phyloP scores from a whole-genome alignment of 1,139 yeast genomes.

The Candida labiduridarum region DNA sequence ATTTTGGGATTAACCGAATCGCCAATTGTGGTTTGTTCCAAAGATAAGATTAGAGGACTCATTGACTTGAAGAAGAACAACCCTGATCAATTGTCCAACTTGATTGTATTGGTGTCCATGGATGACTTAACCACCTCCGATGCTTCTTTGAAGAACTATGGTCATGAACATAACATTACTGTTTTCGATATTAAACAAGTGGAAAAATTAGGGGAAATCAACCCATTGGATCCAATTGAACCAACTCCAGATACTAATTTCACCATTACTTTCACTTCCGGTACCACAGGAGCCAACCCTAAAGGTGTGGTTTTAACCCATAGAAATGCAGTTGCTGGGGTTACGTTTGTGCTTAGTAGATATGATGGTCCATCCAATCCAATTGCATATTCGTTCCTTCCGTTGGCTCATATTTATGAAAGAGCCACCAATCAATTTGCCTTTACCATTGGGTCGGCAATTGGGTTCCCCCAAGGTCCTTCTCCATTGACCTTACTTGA shows the following conservation, averaged over 20 bases:
- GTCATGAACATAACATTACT: constrained; percentile 27
- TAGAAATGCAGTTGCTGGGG: constrained; percentile 52
- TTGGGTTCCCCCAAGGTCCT: constrained; percentile 47
- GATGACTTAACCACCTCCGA: constrained; percentile 35
- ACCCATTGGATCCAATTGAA: constrained; percentile 46
- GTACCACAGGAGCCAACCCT: constrained; percentile 70
- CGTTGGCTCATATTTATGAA: constrained; percentile 67
- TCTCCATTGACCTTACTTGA: constrained; percentile 42
- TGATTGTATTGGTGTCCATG: constrained; percentile 42
- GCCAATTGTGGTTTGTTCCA: constrained; percentile 38
- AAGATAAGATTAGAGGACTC: constrained; percentile 32
- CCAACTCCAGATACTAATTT: constrained; percentile 58
- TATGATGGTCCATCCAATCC: constrained; percentile 14
- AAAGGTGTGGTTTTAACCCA: constrained; percentile 74
- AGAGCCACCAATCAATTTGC: constrained; percentile 30
- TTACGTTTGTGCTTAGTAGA: constrained; percentile 29
- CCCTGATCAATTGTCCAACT: constrained; percentile 27
- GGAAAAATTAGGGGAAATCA: constrained; percentile 53
- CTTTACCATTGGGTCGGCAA: constrained; percentile 28
- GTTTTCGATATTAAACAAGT: constrained; percentile 47
- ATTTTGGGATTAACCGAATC: constrained; percentile 37
- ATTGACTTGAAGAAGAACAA: constrained; percentile 28
- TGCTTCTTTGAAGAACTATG: constrained; percentile 21
- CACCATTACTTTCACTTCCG: constrained; percentile 78
- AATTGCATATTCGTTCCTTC: constrained; percentile 23